Evolutionary conservation across 1,139 yeast genomes (phyloP), one percentile per base, ranked within the genome.

Genomic region (Kurtzmaniella quercitrusa): DNA sequence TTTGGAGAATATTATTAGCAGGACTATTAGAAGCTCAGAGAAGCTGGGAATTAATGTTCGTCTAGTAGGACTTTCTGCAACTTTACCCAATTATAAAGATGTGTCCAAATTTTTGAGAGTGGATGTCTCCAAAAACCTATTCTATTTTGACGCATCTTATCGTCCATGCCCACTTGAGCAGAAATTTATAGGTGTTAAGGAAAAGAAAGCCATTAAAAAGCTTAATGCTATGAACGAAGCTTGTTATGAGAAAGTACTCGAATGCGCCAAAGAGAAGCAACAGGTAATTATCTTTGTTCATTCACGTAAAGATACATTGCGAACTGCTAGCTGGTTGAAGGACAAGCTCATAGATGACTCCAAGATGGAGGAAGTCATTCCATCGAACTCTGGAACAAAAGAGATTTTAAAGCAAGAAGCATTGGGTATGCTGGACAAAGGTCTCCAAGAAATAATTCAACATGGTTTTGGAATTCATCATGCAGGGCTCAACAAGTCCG

Each of bases 101-200:
- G 98, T 93, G 33, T 96, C 96, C 0, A 71, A 73, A 39, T 93
- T 93, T 53, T 65, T 93, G 42, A 68, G 84, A 36, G 98, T 88
- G 2, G 79, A 82, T 30, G 65, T 74, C 7, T 57, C 71, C 0
- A 61, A 60, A 33, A 88, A 88, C 0, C 57, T 85, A 3, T 91
- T 85, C 57, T 88, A 77, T 58, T 93, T 93, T 60, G 96, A 88
- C 57, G 68, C 94, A 0, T 71, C 86, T 2, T 93, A 74, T 54
- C 74, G 98, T 55, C 98, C 98, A 1, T 89, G 97, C 59, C 98
- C 98, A 0, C 66, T 93, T 36, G 86, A 87, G 30, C 98, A 89
- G 55, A 86, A 85, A 50, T 91, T 84, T 56, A 76, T 93, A 47
- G 97, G 97, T 1, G 78, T 93, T 38, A 88, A 93, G 3, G 96